A percentile compares a stretch with the other conserved stretches of the same genome.
Evolutionary conservation across 176 grass and related monocot species (phyloP).

Genomic region (Lolium multiflorum): DNA sequence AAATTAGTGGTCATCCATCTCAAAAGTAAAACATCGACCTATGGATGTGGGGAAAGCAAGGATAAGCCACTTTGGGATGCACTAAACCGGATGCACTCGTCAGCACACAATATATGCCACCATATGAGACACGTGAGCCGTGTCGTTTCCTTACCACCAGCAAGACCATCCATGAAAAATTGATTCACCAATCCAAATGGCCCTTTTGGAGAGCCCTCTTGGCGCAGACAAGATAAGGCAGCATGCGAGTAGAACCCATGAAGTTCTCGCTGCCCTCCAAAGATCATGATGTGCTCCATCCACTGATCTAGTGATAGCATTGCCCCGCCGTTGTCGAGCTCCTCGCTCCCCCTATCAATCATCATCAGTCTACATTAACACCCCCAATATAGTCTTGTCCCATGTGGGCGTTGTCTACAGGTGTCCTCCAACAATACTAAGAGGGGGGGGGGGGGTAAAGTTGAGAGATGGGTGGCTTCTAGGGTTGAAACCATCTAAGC

Average conservation of each 20-base stretch:
- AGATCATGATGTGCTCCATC: neutral
- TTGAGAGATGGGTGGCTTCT: neutral
- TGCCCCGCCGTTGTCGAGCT: neutral
- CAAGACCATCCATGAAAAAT: neutral
- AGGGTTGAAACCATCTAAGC: neutral
- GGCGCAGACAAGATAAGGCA: neutral
- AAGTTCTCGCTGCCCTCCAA: neutral
- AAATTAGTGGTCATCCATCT: neutral
- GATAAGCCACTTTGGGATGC: neutral
- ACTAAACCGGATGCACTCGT: neutral
- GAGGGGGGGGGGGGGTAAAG: neutral
- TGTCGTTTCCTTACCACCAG: neutral
- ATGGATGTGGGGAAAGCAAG: neutral
- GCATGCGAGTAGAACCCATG: neutral
- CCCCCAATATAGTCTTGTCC: too few relatives aligned
- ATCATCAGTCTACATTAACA: neutral
- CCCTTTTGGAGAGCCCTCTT: neutral
- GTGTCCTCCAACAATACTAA: neutral
- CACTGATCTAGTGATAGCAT: neutral
- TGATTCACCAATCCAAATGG: neutral
- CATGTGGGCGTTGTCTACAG: neutral
- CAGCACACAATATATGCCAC: neutral
- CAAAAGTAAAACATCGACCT: too few relatives aligned
- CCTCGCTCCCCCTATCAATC: neutral
- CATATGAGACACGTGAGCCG: neutral